Base-by-base conservation (phyloP, 2,329 filamentous ascomycete genomes). In the Penicillium sp. region DNA sequence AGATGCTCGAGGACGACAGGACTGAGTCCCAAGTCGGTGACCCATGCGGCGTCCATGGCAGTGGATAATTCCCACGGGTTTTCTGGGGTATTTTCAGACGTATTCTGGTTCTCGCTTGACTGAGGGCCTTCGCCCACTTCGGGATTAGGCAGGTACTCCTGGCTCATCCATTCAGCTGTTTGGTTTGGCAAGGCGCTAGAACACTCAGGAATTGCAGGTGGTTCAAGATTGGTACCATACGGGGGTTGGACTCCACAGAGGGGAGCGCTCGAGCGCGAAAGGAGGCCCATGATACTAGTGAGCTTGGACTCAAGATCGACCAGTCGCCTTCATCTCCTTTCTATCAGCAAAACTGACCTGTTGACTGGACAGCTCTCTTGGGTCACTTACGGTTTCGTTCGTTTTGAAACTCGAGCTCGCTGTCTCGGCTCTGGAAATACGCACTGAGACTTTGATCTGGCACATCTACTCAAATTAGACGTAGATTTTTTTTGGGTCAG, bases 391-490 rank as follows among this genome's bases (percentile, higher is more conserved):
- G 47, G 47, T 13, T 50, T 50, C 8, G 47, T 28, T 50, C 47
- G 47, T 22, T n/a, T 17, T 26, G 44, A 28, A 51, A 51, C 50
- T 57, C 62, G 59, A 60, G 56, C 42, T 60, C 56, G 59, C 56
- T 62, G 62, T 60, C 8, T 65, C 45, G 51, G 62, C 33, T 65
- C 57, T 54, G 62, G 54, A 42, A 59, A 28, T 58, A 66, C 19
- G 33, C 64, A 66, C 49, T 62, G 40, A 42, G 59, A 59, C 13
- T 65, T 66, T 56, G 62, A 66, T 59, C 62, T 65, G 44, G 54
- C 45, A 63, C 62, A 66, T 66, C 64, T 66, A 60, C 53, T 58
- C 19, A 33, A 55, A 60, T 66, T 56, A 60, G 50, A 42, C 1
- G n/a, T 8, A 30, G 4, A 5, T 19, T n/a, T n/a, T 13, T 9